A percentile compares a stretch with the other conserved stretches of the same genome.
phyloP scores from a whole-genome alignment of 2,329 filamentous ascomycete species.

The Atkinsonella hypoxylon region DNA sequence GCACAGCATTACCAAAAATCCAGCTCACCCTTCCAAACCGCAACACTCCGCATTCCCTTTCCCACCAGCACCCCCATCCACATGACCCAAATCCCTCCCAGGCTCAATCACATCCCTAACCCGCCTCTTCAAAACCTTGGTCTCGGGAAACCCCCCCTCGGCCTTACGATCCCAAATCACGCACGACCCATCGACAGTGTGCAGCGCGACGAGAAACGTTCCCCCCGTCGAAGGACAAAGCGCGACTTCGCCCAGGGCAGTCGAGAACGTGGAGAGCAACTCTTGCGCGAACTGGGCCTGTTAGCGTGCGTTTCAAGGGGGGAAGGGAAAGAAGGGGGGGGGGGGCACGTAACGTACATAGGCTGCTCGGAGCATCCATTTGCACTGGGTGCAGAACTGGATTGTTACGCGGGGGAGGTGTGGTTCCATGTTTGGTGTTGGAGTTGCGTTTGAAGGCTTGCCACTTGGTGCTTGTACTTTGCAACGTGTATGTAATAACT shows the following conservation, averaged over 20 bases:
- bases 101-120: conserved; percentile 78
- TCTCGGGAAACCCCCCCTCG: conserved; percentile 87
- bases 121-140: conserved; percentile 77
- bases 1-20: no score
- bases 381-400: conserved; percentile 85
- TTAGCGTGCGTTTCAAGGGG: not conserved
- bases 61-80: conserved; percentile 39
- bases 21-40: no score
- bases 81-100: conserved; percentile 66
- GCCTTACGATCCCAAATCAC: conserved; percentile 78
- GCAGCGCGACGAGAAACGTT: conserved; percentile 63
- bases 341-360: conserved; percentile 46
- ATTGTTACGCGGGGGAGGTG: conserved; percentile 50
- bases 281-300: conserved; percentile 72
- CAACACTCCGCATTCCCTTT: no score
- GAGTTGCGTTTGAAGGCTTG: no score
- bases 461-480: no score
- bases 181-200: conserved; percentile 14
- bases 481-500: no score
- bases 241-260: conserved; percentile 75
- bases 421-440: not conserved
- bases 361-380: conserved; percentile 79
- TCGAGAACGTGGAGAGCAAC: conserved; percentile 83
- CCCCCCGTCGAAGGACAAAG: conserved; percentile 79
- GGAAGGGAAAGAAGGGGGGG: no score